Evolutionary conservation across 257 asterid genomes (phyloP).

Genomic region (Primulina tabacum): DNA sequence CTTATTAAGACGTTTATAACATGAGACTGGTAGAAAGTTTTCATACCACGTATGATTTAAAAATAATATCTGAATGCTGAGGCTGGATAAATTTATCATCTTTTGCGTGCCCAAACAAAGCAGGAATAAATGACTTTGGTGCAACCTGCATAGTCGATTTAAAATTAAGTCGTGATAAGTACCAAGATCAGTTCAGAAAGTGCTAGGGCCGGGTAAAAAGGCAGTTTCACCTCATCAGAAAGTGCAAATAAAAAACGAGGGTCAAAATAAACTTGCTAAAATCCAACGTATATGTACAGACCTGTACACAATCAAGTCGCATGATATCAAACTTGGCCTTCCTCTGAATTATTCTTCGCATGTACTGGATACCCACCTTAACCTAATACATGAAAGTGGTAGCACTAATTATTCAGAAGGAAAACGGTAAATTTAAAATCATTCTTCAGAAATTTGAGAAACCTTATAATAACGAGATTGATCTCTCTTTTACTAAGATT

Average conservation of each 20-base stretch:
- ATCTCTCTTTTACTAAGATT: background rate
- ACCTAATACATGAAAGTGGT: conserved; percentile 39
- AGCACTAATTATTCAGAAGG: conserved; percentile 20
- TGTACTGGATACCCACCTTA: conserved; percentile 88
- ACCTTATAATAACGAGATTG: background rate
- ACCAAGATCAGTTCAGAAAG: conserved; percentile 14
- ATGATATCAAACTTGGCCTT: conserved; percentile 90
- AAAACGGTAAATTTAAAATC: background rate
- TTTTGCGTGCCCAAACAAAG: conserved; percentile 92
- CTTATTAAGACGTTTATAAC: conserved; percentile 13
- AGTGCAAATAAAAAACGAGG: conserved; percentile 15
- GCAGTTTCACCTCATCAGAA: background rate
- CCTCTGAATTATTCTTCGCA: conserved; percentile 86
- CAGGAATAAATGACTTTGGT: conserved; percentile 81
- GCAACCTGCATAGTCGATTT: conserved; percentile 61
- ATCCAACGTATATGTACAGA: conserved; percentile 31
- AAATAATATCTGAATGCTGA: conserved; percentile 79
- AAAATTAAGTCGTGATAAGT: conserved; percentile 25
- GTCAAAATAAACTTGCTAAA: conserved; percentile 21
- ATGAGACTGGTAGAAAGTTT: conserved; percentile 16
- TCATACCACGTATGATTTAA: conserved; percentile 68
- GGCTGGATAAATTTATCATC: conserved; percentile 84
- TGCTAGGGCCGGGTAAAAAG: background rate
- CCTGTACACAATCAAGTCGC: conserved; percentile 77
- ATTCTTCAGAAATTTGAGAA: background rate